Percentiles rank a stretch among this genome's conserved stretches.
phyloP scores from a whole-genome alignment of 192 early-diverging fungal species.

The Piromyces finnis region DNA sequence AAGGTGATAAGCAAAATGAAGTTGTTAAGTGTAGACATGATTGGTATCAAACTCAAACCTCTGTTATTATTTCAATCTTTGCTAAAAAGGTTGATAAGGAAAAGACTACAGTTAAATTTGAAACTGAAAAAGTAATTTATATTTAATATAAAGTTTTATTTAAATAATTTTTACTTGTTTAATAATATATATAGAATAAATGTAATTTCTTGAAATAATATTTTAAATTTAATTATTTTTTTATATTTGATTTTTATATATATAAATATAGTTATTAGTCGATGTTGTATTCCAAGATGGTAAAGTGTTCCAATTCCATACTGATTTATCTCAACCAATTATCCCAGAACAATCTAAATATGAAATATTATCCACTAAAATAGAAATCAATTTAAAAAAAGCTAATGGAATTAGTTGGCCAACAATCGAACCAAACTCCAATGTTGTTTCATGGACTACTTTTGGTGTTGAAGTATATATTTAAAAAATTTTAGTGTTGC shows the following conservation, averaged over 20 bases:
- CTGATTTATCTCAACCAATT: constrained; percentile 56
- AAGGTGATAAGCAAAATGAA: constrained; percentile 14
- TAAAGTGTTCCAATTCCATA: constrained; percentile 46
- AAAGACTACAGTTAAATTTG: constrained; percentile 51
- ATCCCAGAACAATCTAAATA: constrained; percentile 41
- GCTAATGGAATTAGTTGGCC: constrained; percentile 71
- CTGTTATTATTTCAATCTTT: constrained; percentile 77
- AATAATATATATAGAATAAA: constrained; percentile 1
- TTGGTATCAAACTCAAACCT: constrained; percentile 82
- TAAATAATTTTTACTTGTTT: too few species aligned
- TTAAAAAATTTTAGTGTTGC: too few species aligned
- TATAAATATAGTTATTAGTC: constrained; percentile 25
- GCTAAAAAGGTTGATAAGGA: constrained; percentile 74
- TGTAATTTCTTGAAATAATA: too few species aligned
- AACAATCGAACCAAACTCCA: constrained; percentile 43
- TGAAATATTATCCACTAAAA: constrained; percentile 56
- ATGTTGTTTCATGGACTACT: constrained; percentile 58
- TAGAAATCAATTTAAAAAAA: constrained; percentile 63
- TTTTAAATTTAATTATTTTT: too few species aligned
- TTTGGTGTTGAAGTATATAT: constrained; percentile 40
- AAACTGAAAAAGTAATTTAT: constrained; percentile 22
- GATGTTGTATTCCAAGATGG: constrained; percentile 64
- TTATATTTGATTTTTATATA: too few species aligned
- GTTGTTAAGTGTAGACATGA: constrained; percentile 68
- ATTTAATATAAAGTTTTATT: neutral